phyloP scores from a whole-genome alignment of 768 basidiomycete species.

The Tephrocybe sp. region DNA sequence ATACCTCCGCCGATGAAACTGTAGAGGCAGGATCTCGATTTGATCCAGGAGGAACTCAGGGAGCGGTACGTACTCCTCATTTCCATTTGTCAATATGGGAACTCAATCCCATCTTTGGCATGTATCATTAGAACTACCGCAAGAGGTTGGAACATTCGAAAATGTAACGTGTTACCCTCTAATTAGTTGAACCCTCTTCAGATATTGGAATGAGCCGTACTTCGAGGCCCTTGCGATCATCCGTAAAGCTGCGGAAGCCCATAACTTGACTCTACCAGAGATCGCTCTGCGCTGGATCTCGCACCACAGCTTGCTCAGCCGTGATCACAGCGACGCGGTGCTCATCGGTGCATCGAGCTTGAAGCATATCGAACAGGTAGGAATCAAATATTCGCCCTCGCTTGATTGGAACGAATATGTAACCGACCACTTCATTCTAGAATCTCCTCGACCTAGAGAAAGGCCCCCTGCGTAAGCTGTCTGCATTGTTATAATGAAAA shows the following conservation, averaged over 20 bases:
- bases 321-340: conserved; percentile 33
- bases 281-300: conserved; percentile 47
- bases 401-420: neutral
- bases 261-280: conserved; percentile 40
- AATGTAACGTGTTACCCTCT: neutral
- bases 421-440: conserved; percentile 5
- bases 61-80: conserved; percentile 37
- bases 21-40: conserved; percentile 59
- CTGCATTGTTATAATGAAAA: neutral
- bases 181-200: neutral
- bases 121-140: conserved; percentile 32
- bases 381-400: no score
- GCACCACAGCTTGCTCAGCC: conserved; percentile 41
- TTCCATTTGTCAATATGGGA: neutral
- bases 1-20: conserved; percentile 36
- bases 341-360: conserved; percentile 45
- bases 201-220: conserved; percentile 28
- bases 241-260: conserved; percentile 22
- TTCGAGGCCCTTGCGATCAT: conserved; percentile 22
- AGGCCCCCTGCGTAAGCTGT: conserved; percentile 23
- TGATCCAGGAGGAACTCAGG: conserved; percentile 45
- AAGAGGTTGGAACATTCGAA: conserved; percentile 26
- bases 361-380: conserved; percentile 38
- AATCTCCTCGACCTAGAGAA: conserved; percentile 28
- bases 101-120: neutral